Evolutionary conservation across 169 alveolate species (phyloP).

Genomic region (Plasmodium knowlesi): DNA sequence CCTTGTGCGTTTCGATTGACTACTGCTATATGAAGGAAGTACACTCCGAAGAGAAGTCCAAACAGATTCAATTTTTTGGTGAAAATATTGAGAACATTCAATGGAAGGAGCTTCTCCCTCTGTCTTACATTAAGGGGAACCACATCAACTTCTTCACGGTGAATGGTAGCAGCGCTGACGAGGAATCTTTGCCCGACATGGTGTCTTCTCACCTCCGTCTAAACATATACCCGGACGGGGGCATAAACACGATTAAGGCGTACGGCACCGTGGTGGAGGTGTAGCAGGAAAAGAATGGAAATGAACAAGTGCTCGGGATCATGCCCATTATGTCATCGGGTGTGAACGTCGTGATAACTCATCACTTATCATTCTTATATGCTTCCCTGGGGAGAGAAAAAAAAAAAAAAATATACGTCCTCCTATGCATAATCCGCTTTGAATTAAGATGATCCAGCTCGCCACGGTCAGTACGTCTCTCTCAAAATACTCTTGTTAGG

Average conservation of each 20-base stretch:
- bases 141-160: conserved; percentile 66
- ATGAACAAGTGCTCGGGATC: not conserved
- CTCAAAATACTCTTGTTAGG: not conserved
- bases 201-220: conserved; percentile 66
- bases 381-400: not conserved
- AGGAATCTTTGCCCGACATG: not conserved
- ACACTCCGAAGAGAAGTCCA: conserved; percentile 56
- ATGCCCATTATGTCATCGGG: not conserved
- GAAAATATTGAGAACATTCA: conserved; percentile 59
- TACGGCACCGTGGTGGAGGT: conserved; percentile 47
- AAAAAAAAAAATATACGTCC: not conserved
- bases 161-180: not conserved
- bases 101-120: conserved; percentile 64
- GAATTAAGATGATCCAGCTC: not conserved
- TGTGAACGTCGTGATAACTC: not conserved
- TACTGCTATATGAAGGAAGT: conserved; percentile 51
- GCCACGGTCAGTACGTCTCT: not conserved
- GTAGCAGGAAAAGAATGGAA: not conserved
- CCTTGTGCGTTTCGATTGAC: conserved; percentile 68
- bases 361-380: not conserved
- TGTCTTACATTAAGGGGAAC: conserved; percentile 74
- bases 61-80: conserved; percentile 52
- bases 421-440: not conserved
- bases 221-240: conserved; percentile 75
- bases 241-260: conserved; percentile 72